Conservation (phyloP, 345 rosid species). For the Hibiscus tridactylites region DNA sequence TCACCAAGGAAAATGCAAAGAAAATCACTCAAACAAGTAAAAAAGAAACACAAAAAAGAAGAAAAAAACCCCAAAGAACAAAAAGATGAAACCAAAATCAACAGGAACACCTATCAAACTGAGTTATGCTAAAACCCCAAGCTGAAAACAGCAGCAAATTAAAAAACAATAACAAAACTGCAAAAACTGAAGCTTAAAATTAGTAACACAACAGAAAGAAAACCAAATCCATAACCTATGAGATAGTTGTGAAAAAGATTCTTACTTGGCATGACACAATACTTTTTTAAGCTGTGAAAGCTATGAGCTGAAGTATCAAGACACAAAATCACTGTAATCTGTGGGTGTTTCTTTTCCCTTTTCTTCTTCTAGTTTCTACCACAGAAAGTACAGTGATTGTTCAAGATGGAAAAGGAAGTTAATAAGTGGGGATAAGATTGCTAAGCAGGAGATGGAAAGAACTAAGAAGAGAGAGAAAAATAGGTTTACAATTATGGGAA, state of each 20-base stretch:
- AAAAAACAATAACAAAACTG: background rate
- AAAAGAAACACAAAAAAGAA: no score
- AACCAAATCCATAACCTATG: background rate
- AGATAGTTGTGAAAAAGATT: background rate
- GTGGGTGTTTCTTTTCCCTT: background rate
- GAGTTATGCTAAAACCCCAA: background rate
- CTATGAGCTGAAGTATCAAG: background rate
- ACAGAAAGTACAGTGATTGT: background rate
- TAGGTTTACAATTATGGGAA: slow-evolving; percentile 1
- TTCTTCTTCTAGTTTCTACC: background rate
- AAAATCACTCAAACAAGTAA: no score
- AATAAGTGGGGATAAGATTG: background rate
- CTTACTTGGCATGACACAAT: background rate
- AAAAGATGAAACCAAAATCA: background rate
- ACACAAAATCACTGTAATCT: background rate
- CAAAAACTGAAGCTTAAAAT: background rate
- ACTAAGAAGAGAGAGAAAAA: background rate
- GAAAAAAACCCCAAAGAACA: no score
- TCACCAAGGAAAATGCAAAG: no score
- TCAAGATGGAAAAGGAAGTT: background rate
- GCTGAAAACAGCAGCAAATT: background rate
- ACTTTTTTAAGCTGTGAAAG: background rate
- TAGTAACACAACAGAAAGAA: background rate
- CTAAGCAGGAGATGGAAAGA: background rate
- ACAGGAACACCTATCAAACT: background rate